phyloP scores from a whole-genome alignment of 2,329 filamentous ascomycete genomes.

The Diaporthe citriasiana region DNA sequence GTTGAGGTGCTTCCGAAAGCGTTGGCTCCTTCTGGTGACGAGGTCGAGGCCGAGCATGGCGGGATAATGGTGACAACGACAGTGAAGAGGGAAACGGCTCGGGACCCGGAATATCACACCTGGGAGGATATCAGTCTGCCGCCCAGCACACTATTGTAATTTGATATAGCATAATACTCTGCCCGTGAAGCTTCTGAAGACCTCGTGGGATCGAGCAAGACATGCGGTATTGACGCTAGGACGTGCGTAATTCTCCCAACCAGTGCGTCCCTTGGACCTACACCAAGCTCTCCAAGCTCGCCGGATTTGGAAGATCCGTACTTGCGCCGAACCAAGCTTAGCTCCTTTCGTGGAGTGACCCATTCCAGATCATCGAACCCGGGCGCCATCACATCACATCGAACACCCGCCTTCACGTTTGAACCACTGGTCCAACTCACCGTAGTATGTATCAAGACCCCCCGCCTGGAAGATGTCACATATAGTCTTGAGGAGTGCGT shows the following conservation, averaged over 20 bases:
- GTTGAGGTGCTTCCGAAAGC: slow-evolving; percentile 18
- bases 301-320: neutral
- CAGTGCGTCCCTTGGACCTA: neutral
- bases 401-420: neutral
- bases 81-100: slow-evolving; percentile 14
- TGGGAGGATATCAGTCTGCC: slow-evolving; percentile 2
- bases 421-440: neutral
- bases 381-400: neutral
- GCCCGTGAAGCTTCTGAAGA: neutral
- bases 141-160: slow-evolving; percentile 5
- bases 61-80: slow-evolving; percentile 30
- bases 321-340: neutral
- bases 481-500: neutral
- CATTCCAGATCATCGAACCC: neutral
- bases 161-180: neutral
- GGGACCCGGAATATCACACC: neutral
- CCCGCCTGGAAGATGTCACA: neutral
- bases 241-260: no score
- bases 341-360: neutral
- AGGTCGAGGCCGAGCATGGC: neutral
- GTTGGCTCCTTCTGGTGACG: neutral
- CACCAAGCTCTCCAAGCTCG: neutral
- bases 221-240: neutral
- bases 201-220: neutral
- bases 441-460: neutral